phyloP scores from a whole-genome alignment of 2,329 filamentous ascomycete genomes.

The Fusarium robinianum region DNA sequence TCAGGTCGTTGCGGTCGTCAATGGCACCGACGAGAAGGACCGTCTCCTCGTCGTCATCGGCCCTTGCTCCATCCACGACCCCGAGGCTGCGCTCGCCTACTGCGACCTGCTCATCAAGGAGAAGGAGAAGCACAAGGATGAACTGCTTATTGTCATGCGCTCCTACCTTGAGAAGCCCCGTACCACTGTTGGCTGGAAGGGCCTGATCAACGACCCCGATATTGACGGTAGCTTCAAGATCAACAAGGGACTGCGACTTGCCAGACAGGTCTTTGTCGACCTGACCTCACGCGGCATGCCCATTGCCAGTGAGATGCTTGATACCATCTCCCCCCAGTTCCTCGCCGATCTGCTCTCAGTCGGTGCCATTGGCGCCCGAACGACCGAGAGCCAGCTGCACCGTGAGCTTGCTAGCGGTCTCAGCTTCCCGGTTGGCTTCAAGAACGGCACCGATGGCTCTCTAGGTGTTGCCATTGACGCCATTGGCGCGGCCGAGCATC shows the following conservation, averaged over 20 bases:
- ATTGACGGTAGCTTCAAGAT: constrained; percentile 99
- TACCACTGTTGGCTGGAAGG: constrained; percentile 98
- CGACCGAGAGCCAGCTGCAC: constrained; percentile 94
- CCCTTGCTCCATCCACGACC: constrained; percentile 97
- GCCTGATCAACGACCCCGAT: constrained; percentile 96
- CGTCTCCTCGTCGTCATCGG: constrained; percentile 78
- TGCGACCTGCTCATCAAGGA: constrained; percentile 80
- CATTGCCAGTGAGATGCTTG: constrained; percentile 95
- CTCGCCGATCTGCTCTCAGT: constrained; percentile 89
- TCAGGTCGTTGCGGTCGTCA: constrained; percentile 70
- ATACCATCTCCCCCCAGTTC: constrained; percentile 98
- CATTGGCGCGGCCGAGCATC: constrained; percentile 87
- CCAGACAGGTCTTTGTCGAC: constrained; percentile 90
- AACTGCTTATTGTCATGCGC: constrained; percentile 95
- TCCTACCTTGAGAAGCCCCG: constrained; percentile 98
- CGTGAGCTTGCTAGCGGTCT: constrained; percentile 91
- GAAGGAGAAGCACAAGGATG: constrained; percentile 85
- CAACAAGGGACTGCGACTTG: constrained; percentile 90
- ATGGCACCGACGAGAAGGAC: constrained; percentile 64
- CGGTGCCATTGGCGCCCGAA: constrained; percentile 92
- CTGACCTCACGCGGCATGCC: constrained; percentile 93
- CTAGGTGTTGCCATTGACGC: constrained; percentile 91
- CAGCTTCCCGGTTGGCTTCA: constrained; percentile 98
- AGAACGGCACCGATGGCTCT: constrained; percentile 96
- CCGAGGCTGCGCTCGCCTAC: constrained; percentile 87